Base-by-base conservation (phyloP, 2,329 filamentous ascomycete genomes). In the Fusarium clavum region DNA sequence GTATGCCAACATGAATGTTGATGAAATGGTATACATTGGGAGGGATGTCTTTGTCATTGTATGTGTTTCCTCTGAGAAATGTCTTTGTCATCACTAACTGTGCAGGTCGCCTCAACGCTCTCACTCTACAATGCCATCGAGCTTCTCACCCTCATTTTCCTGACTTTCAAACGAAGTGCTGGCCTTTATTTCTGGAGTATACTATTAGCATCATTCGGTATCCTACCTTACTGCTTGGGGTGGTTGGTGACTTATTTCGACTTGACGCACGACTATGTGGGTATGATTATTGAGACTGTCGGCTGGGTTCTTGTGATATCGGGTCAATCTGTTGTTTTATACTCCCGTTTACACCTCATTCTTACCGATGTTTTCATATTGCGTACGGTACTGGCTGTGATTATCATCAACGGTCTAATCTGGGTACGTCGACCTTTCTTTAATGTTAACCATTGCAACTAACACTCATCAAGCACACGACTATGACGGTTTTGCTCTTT, bases 401-500 rank as follows among this genome's bases (percentile, higher is more conserved):
- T 70, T 5, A 40, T 70, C 6, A 24, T 53, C 18, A 67, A 70
- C 2, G 66, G 45, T 22, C 69, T 89, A 30, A 61, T 88, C 6
- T 78, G 89, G 22, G 66, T 65, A 20, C 18, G 66, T 14, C 9
- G 8, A 29, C 20, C 1, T 12, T 38, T 0, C 8, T 8, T 10
- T 14, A 1, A 8, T 0, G 0, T 3, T 1, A 8, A 6, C 10
- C 13, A 1, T 27, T 2, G 2, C 5, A n/a, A 13, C 49, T 69
- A 3, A 69, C 12, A 13, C 2, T 1, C 2, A 9, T 7, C 2
- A 9, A 69, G 66, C 86, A 90, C 68, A 77, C 85, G 0, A 84
- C 84, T 1, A 88, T 86, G 13, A 86, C 84, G 0, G 80, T 90
- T 2, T 16, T 67, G 0, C 44, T 69, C 3, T 70, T 62, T 9